Evolutionary conservation across 257 asterid species (phyloP).

Genomic region (Rauvolfia tetraphylla): DNA sequence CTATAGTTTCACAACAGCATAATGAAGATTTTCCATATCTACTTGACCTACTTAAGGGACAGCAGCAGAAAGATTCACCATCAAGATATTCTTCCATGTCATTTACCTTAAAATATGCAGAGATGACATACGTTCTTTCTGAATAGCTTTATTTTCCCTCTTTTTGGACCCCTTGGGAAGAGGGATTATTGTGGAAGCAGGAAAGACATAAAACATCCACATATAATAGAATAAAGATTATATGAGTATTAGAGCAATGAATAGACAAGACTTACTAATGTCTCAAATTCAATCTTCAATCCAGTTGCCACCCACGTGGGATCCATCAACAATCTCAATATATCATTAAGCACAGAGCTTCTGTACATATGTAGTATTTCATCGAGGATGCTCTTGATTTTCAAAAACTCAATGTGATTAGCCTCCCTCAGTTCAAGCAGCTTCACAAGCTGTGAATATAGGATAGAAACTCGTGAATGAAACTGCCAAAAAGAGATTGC

Average conservation of each 20-base stretch:
- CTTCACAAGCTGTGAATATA: slow-evolving; percentile 79
- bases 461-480: neutral
- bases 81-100: neutral
- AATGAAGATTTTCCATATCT: neutral
- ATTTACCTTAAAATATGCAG: neutral
- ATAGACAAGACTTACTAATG: slow-evolving; percentile 50
- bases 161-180: neutral
- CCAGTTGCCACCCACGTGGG: slow-evolving; percentile 97
- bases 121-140: neutral
- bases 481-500: neutral
- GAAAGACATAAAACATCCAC: neutral
- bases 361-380: slow-evolving; percentile 58
- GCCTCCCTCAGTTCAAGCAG: slow-evolving; percentile 93
- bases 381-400: slow-evolving; percentile 72
- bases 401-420: slow-evolving; percentile 91
- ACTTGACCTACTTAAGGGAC: neutral
- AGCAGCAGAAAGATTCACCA: neutral
- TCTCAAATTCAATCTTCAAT: slow-evolving; percentile 69
- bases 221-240: neutral
- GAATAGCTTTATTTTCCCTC: neutral
- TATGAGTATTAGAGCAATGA: neutral
- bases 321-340: slow-evolving; percentile 64
- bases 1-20: neutral
- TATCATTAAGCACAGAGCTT: slow-evolving; percentile 56
- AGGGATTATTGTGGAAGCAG: neutral